Base-by-base conservation (phyloP, 1,139 yeast species). In the Pichia sp. region DNA sequence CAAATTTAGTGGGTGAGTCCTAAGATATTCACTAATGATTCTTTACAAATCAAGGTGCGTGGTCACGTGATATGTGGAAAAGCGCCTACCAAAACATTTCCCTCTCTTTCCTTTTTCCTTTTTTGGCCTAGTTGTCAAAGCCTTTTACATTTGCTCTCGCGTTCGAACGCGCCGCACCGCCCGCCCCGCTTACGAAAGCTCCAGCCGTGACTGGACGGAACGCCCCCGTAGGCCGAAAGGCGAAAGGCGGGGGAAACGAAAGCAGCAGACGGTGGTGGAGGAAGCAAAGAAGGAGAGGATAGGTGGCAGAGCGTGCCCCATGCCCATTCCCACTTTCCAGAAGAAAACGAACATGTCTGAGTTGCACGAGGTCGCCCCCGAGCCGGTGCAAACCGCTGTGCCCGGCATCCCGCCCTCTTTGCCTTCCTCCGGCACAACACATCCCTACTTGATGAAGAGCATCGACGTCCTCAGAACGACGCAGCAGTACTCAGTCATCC, bases 401-500 rank as follows among this genome's bases (percentile, higher is more conserved):
- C 58, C 59, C 14, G 64, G 65, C 2, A 49, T 63, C 4, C 64
- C 65, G 12, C 42, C 56, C 1, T 52, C 62, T 2, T 59, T 50
- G 20, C 62, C 33, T 36, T 53, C 4, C 30, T 55, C 6, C 41
- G 55, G 48, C 9, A 55, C 43, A 20, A 51, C 50, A 49, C 58
- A 45, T 41, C 60, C 52, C 41, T 52, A 48, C 44, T 60, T 55
- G 29, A 52, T 49, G 9, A 42, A 33, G 12, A 49, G 51, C 12
- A 58, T 67, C 7, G 58, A 63, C 2, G 30, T 50, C 30, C 61
- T 42, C 10, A 47, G 51, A 2, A 48, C 24, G n/a, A 38, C 65
- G 2, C 95, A 87, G 67, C 80, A 81, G 63, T 84, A 82, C 67
- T 80, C 88, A 29, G 83, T 89, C 0, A 77, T 81, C 55, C 73